Base-by-base conservation (phyloP, 352 stramenopile genomes). In the Phytophthora pseudosyringae region DNA sequence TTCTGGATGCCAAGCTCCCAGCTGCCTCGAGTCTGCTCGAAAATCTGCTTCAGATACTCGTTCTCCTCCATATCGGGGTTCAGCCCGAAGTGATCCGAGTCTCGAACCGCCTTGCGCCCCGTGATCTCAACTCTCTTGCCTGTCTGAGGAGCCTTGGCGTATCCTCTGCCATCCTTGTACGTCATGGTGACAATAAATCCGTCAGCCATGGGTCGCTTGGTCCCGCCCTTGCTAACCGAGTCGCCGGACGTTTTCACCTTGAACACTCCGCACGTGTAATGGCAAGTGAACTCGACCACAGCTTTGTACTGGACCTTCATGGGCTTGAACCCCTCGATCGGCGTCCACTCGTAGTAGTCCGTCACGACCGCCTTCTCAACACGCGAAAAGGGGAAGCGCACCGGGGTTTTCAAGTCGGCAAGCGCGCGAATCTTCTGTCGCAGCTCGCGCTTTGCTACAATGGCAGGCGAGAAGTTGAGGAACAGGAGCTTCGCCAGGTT, bases 171-270 rank as follows among this genome's bases (percentile, higher is more conserved):
- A 32, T 82, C 76, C 3, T 33, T 54, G 36, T 81, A 76, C 0
- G 57, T 72, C 64, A 85, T 71, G 1, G 38, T 53, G 11, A 81
- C 60, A 46, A 64, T 46, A 59, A 85, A 85, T 7, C 76, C 76
- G 21, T 69, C 65, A 0, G 70, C 60, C 72, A 85, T 81, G 3
- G 21, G 21, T 21, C 21, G 21, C 21, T 57, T 59, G 1, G 18
- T 11, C 8, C 18, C 49, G 6, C 32, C 48, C 38, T 59, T 66
- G 12, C 21, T 58, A 3, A 25, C 15, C 4, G 48, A 26, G 11
- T 68, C 51, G 7, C 50, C 51, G 0, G 32, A 40, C 11, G 59
- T 57, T 36, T 56, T 45, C n/a, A 68, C 59, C 18, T 69, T 52
- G 38, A 85, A 62, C 1, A 75, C 41, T 8, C 68, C 75, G 11